These are phyloP conservation scores for Aspergillus bombycis DNA, from an alignment of 2,329 filamentous ascomycete genomes.

Conservation along the genomic window DNA sequence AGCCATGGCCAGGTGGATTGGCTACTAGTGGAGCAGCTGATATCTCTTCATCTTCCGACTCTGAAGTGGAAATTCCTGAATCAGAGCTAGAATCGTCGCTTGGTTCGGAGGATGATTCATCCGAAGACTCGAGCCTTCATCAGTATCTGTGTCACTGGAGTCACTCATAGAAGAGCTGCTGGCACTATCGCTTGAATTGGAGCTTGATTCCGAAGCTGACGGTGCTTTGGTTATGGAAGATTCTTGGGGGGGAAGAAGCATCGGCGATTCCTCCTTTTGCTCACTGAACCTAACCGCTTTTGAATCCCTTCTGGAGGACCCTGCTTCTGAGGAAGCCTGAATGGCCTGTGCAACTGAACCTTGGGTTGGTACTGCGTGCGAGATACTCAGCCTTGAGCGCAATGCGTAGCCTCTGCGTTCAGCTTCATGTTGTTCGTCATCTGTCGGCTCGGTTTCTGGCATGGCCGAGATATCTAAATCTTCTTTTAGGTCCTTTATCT, in stretches of 20 bases:
- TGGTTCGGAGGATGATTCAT: constrained; percentile 38
- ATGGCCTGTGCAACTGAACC: constrained; percentile 13
- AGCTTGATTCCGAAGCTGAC: constrained; percentile 9
- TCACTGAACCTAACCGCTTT: constrained; percentile 40
- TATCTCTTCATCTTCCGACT: constrained; percentile 36
- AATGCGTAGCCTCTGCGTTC: constrained; percentile 13
- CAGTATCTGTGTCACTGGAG: constrained; percentile 21
- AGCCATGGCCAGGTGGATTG: constrained; percentile 54
- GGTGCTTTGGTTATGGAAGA: constrained; percentile 19
- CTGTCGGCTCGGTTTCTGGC: constrained; percentile 23
- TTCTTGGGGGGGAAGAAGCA: constrained; percentile 16
- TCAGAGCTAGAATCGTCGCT: constrained; percentile 35
- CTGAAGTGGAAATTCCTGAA: constrained; percentile 34
- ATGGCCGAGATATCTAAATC: constrained; percentile 42
- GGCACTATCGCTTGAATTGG: constrained; percentile 5
- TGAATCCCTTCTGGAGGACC: constrained; percentile 30
- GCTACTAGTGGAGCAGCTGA: constrained; percentile 22
- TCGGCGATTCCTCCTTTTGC: constrained; percentile 14
- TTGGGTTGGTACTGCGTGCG: constrained; percentile 12
- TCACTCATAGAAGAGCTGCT: constrained; percentile 38
- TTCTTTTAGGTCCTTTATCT: constrained; percentile 49
- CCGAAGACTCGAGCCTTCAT: constrained; percentile 23
- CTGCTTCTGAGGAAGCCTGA: constrained; percentile 24
- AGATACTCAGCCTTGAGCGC: constrained; percentile 15
- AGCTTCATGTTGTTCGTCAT: constrained; percentile 13